phyloP scores from a whole-genome alignment of 306 rosid species.

The Astragalus membranaceus region DNA sequence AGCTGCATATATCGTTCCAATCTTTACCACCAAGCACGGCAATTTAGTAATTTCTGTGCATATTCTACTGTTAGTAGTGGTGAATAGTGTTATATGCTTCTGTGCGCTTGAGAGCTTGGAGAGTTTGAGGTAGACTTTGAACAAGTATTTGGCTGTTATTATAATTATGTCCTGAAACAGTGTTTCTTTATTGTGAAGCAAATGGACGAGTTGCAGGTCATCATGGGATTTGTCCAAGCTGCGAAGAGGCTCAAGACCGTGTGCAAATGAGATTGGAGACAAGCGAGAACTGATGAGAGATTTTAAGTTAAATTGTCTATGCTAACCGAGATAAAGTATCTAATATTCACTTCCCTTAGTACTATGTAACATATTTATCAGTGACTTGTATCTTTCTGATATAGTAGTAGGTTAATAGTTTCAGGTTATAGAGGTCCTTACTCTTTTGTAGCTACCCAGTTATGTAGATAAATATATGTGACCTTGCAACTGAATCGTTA shows the following conservation, averaged over 20 bases:
- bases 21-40: neutral
- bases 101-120: neutral
- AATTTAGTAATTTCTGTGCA: neutral
- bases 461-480: slow-evolving; percentile 54
- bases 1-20: neutral
- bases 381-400: slow-evolving; percentile 29
- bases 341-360: slow-evolving; percentile 42
- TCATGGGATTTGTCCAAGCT: slow-evolving; percentile 86
- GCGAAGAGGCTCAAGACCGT: slow-evolving; percentile 85
- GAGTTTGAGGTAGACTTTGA: slow-evolving; percentile 1
- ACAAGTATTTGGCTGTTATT: neutral
- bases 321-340: slow-evolving; percentile 61
- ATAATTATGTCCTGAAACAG: neutral
- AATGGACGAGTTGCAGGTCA: slow-evolving; percentile 98
- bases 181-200: slow-evolving; percentile 44
- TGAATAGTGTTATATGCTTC: neutral
- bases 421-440: slow-evolving; percentile 49
- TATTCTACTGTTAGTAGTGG: neutral
- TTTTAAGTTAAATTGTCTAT: slow-evolving; percentile 28
- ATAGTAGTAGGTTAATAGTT: slow-evolving; percentile 38
- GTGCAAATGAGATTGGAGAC: slow-evolving; percentile 61
- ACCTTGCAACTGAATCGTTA: slow-evolving; percentile 35
- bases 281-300: slow-evolving; percentile 3
- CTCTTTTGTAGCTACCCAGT: slow-evolving; percentile 50
- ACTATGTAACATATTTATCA: slow-evolving; percentile 56